Percentiles rank a stretch among this genome's conserved stretches.
These are phyloP conservation scores for Blastomyces emzantsi DNA, from an alignment of 2,329 filamentous ascomycete species.

Conservation along the genomic window DNA sequence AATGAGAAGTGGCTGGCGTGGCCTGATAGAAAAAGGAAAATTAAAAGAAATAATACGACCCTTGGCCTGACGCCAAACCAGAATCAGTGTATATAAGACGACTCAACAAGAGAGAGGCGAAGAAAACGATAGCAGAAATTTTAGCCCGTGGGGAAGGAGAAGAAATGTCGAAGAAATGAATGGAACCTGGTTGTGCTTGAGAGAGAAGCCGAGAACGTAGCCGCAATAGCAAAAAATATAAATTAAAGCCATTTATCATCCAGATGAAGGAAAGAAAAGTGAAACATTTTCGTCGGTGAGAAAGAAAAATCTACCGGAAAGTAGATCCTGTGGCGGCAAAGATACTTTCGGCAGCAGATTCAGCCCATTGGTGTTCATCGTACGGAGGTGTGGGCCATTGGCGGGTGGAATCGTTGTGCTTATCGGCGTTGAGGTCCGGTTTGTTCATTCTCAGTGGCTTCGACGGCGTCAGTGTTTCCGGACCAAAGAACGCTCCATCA, in stretches of 20 bases:
- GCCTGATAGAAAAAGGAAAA: not conserved
- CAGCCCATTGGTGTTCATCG: conserved; percentile 86
- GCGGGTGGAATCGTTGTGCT: conserved; percentile 43
- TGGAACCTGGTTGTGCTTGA: not conserved
- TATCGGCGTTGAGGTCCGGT: conserved; percentile 39
- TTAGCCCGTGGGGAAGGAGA: not conserved
- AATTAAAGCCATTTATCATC: not conserved
- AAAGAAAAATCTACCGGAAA: conserved; percentile 24
- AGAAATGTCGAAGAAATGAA: not conserved
- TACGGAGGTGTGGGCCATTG: conserved; percentile 97
- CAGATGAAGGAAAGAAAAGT: conserved; percentile 7
- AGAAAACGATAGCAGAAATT: not conserved
- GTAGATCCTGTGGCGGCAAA: conserved; percentile 58
- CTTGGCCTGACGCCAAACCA: conserved; percentile 1
- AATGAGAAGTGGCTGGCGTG: not conserved
- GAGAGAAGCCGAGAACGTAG: not conserved
- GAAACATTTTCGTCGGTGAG: not conserved
- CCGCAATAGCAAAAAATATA: not conserved
- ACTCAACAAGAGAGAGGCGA: not conserved
- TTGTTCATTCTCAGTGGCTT: conserved; percentile 63
- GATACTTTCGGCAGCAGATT: conserved; percentile 71
- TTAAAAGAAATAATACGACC: not conserved
- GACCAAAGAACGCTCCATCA: conserved; percentile 65
- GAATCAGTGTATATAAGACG: not conserved
- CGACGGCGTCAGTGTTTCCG: conserved; percentile 39